These are phyloP conservation scores for Ophiostoma ulmi DNA, from an alignment of 2,329 filamentous ascomycete species.

Conservation along the genomic window DNA sequence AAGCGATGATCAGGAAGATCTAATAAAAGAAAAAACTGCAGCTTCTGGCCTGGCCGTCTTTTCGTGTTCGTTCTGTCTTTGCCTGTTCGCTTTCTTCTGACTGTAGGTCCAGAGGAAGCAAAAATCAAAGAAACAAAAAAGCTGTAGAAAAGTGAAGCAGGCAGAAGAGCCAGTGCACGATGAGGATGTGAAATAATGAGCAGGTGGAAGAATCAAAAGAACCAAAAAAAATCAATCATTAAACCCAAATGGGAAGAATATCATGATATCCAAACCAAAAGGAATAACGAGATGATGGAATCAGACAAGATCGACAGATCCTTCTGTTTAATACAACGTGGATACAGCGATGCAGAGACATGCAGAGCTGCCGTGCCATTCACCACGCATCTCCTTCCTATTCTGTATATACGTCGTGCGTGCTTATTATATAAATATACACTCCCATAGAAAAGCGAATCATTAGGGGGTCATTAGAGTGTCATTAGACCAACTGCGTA, in stretches of 20 bases:
- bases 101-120: too few species aligned
- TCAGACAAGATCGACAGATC: background rate
- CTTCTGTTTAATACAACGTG: background rate
- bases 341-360: background rate
- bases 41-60: too few species aligned
- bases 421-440: background rate
- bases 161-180: too few species aligned
- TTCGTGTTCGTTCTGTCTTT: too few species aligned
- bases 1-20: too few species aligned
- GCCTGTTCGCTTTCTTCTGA: too few species aligned
- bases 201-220: background rate
- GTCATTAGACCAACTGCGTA: background rate
- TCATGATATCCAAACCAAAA: background rate
- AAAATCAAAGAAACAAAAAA: too few species aligned
- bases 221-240: background rate
- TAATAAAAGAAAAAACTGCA: too few species aligned
- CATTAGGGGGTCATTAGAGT: conserved; percentile 5
- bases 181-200: background rate
- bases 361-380: background rate
- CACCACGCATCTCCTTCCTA: conserved; percentile 5
- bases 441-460: background rate
- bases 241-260: too few species aligned
- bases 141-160: too few species aligned
- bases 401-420: background rate
- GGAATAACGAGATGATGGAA: background rate